Base-by-base conservation (phyloP, 1,139 yeast species). In the Yamadazyma spencermartinsiae region DNA sequence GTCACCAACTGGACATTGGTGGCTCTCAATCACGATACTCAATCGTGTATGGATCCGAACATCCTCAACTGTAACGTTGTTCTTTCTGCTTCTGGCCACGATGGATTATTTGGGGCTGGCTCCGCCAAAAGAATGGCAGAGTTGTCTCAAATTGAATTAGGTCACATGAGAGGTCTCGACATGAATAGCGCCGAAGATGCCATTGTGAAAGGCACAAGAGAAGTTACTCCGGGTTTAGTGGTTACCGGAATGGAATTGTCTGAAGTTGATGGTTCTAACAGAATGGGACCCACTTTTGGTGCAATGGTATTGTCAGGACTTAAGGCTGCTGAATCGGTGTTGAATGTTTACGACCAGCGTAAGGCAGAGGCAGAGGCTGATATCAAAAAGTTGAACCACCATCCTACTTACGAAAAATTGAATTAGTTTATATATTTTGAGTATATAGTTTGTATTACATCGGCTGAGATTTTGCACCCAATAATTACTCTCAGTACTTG, bases 271-370 rank as follows among this genome's bases (percentile, higher is more conserved):
- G 89, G 89, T 29, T 75, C 80, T 48, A 81, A 82, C 72, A 77
- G 92, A 63, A 84, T 84, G 90, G 90, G 92, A 13, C 90, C 92
- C 37, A 84, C 90, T 24, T 84, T 84, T 49, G 90, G 89, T 42
- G 90, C 89, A 36, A 84, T 84, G 90, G 84, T 80, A 29, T 74
- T 82, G 43, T 78, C 86, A 24, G 89, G 89, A 49, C 82, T 82
- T 49, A 82, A 82, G 63, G 89, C 89, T 34, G 89, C 88, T 18
- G 86, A 82, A 54, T 60, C 72, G 27, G 79, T 74, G 31, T 68
- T 79, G 58, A 69, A 73, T 39, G 74, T 75, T 31, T 68, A 63
- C 46, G 82, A 79, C 27, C 35, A 55, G 34, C 73, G 83, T 61
- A 72, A 68, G 64, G 58, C 60, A 48, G 70, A 69, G 48, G 69